Conservation (phyloP, 2,329 filamentous ascomycete species). For the Cyclaneusma minus region DNA sequence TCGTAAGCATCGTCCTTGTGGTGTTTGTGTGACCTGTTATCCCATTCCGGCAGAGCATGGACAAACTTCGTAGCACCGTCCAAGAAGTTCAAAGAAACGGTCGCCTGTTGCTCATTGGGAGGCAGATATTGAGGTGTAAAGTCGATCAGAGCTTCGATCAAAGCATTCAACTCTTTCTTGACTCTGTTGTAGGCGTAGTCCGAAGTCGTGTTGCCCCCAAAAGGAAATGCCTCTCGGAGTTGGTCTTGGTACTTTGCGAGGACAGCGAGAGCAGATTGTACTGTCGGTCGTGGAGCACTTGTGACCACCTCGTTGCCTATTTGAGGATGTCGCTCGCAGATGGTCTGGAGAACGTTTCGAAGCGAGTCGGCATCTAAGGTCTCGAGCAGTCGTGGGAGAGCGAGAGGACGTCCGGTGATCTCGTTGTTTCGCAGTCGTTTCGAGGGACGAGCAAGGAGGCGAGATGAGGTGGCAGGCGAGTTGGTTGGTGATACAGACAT, state of each 20-base stretch:
- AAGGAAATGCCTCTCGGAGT: constrained; percentile 68
- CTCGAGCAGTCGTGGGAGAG: constrained; percentile 71
- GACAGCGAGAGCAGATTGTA: constrained; percentile 64
- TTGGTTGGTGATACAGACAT: constrained; percentile 81
- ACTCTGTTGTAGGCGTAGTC: constrained; percentile 95
- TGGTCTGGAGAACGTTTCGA: constrained; percentile 70
- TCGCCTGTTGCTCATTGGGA: constrained; percentile 73
- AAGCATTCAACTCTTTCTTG: constrained; percentile 59
- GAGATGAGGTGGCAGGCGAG: constrained; percentile 61
- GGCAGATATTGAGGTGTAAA: constrained; percentile 94
- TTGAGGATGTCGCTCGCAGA: constrained; percentile 79
- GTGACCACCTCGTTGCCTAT: constrained; percentile 74
- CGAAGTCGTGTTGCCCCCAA: constrained; percentile 66
- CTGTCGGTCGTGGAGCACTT: constrained; percentile 75
- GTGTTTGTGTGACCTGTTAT: constrained; percentile 72
- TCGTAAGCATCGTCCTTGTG: constrained; percentile 95
- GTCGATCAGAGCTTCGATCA: constrained; percentile 81
- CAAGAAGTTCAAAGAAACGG: constrained; percentile 70
- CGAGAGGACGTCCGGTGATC: constrained; percentile 47
- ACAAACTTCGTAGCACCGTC: constrained; percentile 84
- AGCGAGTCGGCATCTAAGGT: constrained; percentile 78
- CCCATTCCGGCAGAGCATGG: constrained; percentile 81
- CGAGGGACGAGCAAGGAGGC: constrained; percentile 49
- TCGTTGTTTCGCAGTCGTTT: constrained; percentile 53
- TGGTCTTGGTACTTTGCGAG: constrained; percentile 67